These are phyloP conservation scores for Coprinellus micaceus DNA, from an alignment of 768 basidiomycete genomes.

Conservation along the genomic window DNA sequence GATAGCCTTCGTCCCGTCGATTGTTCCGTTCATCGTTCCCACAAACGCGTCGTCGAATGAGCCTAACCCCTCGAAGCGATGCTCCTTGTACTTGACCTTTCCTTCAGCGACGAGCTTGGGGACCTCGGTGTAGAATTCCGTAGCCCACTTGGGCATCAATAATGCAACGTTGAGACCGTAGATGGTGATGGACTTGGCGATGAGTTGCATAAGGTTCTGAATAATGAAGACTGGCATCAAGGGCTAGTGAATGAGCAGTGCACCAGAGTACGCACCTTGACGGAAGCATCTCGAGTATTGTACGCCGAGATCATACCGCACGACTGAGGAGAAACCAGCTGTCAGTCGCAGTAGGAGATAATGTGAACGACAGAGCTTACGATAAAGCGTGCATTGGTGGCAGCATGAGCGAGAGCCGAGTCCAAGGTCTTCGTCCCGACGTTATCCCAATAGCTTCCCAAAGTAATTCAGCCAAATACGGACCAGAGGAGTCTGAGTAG, in stretches of 20 bases:
- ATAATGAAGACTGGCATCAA: too few relatives aligned
- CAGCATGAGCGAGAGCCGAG: constrained; percentile 46
- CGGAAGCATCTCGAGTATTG: not conserved
- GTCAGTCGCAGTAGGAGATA: not conserved
- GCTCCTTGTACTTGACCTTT: constrained; percentile 35
- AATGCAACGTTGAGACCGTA: constrained; percentile 38
- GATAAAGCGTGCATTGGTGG: constrained; percentile 45
- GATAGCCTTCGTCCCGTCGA: too few relatives aligned
- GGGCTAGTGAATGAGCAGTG: too few relatives aligned
- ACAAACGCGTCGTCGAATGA: constrained; percentile 31
- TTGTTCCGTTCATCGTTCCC: too few relatives aligned
- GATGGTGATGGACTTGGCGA: constrained; percentile 38
- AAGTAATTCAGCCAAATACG: not conserved
- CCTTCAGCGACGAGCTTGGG: constrained; percentile 35
- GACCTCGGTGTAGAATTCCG: constrained; percentile 34
- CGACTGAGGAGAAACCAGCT: not conserved
- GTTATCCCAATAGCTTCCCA: constrained; percentile 57
- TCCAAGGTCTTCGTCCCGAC: constrained; percentile 62
- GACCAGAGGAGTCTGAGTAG: not conserved
- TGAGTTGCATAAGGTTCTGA: constrained; percentile 38
- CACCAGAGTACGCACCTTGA: not conserved
- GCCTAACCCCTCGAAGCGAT: constrained; percentile 35
- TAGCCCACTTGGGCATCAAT: constrained; percentile 24
- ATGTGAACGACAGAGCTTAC: constrained; percentile 25
- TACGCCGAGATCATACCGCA: not conserved